Percentiles rank a stretch among this genome's conserved stretches.
These are phyloP conservation scores for Ashbya aceris DNA, from an alignment of 1,139 yeast genomes.

Conservation along the genomic window DNA sequence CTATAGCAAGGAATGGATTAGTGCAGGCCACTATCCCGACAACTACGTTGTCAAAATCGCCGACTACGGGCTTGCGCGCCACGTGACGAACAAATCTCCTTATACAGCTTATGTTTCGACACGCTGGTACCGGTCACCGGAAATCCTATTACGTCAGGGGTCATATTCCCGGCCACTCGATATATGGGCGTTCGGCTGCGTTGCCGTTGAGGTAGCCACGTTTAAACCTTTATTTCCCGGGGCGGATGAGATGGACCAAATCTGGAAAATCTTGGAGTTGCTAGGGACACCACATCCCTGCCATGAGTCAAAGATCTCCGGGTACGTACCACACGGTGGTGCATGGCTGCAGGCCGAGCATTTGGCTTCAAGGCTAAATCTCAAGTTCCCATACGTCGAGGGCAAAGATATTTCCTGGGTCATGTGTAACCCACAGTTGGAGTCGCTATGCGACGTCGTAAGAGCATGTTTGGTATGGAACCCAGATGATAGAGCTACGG, in stretches of 20 bases:
- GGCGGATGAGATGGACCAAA: conserved; percentile 64
- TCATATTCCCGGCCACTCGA: conserved; percentile 72
- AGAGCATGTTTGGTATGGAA: conserved; percentile 57
- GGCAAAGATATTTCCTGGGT: conserved; percentile 34
- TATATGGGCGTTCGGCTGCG: conserved; percentile 90
- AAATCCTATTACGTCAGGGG: conserved; percentile 61
- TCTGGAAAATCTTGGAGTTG: conserved; percentile 52
- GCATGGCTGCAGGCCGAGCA: conserved; percentile 52
- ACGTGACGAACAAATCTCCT: conserved; percentile 42
- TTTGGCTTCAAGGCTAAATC: conserved; percentile 44
- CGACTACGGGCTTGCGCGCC: conserved; percentile 85
- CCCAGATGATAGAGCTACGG: conserved; percentile 42
- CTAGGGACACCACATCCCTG: conserved; percentile 58
- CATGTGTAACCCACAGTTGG: conserved; percentile 33
- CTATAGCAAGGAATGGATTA: conserved; percentile 36
- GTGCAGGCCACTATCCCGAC: conserved; percentile 31
- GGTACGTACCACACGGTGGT: conserved; percentile 49
- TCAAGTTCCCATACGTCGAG: conserved; percentile 40
- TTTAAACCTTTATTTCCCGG: conserved; percentile 83
- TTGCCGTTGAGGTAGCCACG: conserved; percentile 72
- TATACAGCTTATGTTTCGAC: conserved; percentile 84
- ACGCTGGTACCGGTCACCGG: conserved; percentile 95
- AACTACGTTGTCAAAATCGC: conserved; percentile 70
- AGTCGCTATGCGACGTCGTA: conserved; percentile 43
- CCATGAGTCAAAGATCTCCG: conserved; percentile 17